A percentile compares a stretch with the other conserved stretches of the same genome.
Conservation (phyloP, 1,284 basidiomycete genomes). For the Ustilago shanxiensis region DNA sequence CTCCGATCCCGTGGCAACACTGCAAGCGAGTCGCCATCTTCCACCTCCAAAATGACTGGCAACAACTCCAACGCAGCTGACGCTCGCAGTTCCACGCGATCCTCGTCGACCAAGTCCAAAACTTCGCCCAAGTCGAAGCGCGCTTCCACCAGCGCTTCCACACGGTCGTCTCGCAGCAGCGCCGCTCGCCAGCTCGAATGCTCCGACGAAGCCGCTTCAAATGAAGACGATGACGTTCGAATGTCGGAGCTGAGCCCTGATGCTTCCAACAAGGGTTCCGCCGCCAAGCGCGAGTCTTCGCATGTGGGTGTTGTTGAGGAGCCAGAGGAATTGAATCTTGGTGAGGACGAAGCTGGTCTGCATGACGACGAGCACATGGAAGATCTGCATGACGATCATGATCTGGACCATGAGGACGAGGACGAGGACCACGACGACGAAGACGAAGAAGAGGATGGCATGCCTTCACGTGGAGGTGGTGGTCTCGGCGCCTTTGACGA, state of each 20-base stretch:
- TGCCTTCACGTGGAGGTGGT: constrained; percentile 16
- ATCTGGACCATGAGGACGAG: constrained; percentile 6
- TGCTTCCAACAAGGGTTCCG: constrained; percentile 4
- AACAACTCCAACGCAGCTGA: constrained; percentile 24
- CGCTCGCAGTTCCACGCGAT: constrained; percentile 18
- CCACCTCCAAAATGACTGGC: constrained; percentile 27
- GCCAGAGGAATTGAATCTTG: constrained; percentile 1
- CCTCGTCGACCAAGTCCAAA: constrained; percentile 25
- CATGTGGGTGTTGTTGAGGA: constrained; percentile 27
- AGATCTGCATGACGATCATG: constrained; percentile 5
- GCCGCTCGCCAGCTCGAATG: constrained; percentile 25
- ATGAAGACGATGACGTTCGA: constrained; percentile 29
- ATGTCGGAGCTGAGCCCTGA: constrained; percentile 28
- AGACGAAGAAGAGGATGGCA: constrained; percentile 27
- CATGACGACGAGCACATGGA: constrained; percentile 10
- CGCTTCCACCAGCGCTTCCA: constrained; percentile 25
- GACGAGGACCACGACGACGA: constrained; percentile 28
- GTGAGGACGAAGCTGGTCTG: constrained; percentile 16
- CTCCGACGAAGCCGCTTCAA: constrained; percentile 25
- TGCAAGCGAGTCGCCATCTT: constrained; percentile 9
- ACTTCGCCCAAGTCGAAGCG: constrained; percentile 26
- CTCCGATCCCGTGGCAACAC: constrained; percentile 40
- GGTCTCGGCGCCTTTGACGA: constrained; percentile 35
- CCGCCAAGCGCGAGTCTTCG: constrained; percentile 4
- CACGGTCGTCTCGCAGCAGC: constrained; percentile 13